These are phyloP conservation scores for Pulicaria dysenterica DNA, from an alignment of 129 eudicot species.

Conservation along the genomic window DNA sequence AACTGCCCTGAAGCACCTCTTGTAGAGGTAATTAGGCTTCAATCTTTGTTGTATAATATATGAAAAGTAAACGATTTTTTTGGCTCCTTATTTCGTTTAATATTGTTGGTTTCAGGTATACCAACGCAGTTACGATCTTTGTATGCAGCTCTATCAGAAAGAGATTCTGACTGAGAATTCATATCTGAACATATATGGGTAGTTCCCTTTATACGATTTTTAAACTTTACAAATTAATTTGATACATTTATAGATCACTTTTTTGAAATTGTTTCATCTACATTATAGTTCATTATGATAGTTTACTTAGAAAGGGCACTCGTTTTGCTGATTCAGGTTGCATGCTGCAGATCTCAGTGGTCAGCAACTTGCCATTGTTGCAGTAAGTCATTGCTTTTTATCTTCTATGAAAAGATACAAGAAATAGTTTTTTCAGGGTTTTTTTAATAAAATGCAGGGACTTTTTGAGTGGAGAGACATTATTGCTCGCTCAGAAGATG, in stretches of 20 bases:
- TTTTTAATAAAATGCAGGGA: conserved; percentile 48
- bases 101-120: conserved; percentile 60
- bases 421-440: background rate
- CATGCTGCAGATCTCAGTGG: conserved; percentile 74
- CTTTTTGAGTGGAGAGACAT: conserved; percentile 86
- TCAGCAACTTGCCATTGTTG: conserved; percentile 90
- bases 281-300: too few relatives aligned
- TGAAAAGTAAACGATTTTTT: background rate
- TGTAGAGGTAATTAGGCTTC: conserved; percentile 54
- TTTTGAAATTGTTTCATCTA: background rate
- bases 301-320: background rate
- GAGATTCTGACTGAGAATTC: conserved; percentile 69
- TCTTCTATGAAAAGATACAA: background rate
- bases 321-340: conserved; percentile 48
- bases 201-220: conserved; percentile 6
- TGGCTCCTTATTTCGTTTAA: conserved; percentile 12
- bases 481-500: conserved; percentile 88
- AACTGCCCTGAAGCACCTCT: conserved; percentile 67
- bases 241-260: background rate
- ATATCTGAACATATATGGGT: conserved; percentile 85
- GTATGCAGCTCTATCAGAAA: conserved; percentile 85
- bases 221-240: conserved; percentile 20
- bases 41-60: background rate
- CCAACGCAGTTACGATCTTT: conserved; percentile 80
- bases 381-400: conserved; percentile 57